Conservation (phyloP, 2,329 filamentous ascomycete species). For the Trichophyton equinum region DNA sequence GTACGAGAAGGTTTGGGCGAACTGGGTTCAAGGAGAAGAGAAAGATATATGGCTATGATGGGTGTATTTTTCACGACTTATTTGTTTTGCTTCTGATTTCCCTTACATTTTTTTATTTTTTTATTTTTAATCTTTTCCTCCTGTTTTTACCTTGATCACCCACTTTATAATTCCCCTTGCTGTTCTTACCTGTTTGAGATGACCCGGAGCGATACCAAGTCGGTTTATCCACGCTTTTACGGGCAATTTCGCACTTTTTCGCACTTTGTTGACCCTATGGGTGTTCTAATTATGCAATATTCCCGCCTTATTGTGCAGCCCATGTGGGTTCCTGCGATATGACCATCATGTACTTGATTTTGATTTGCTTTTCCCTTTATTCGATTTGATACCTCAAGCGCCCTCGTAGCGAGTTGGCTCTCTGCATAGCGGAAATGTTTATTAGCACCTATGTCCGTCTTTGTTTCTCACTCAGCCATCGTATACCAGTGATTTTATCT, state of each 20-base stretch:
- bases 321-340: background rate
- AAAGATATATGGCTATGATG: slow-evolving; percentile 72
- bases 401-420: background rate
- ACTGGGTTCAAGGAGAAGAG: slow-evolving; percentile 75
- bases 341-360: slow-evolving; percentile 1
- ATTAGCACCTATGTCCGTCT: background rate
- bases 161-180: background rate
- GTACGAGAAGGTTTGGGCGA: slow-evolving; percentile 76
- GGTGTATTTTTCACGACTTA: background rate
- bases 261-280: background rate
- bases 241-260: background rate
- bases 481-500: background rate
- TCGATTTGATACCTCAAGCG: background rate
- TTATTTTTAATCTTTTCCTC: background rate
- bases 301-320: background rate
- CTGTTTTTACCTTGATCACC: background rate
- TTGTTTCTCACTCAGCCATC: background rate
- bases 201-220: background rate
- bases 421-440: slow-evolving; percentile 4
- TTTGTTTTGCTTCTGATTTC: background rate
- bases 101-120: background rate
- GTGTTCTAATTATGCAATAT: background rate
- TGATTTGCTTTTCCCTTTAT: background rate
- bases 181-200: background rate
- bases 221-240: background rate